Evolutionary conservation across 2,329 filamentous ascomycete species (phyloP).

Genomic region (Aspergillus oerlinghausenensis): DNA sequence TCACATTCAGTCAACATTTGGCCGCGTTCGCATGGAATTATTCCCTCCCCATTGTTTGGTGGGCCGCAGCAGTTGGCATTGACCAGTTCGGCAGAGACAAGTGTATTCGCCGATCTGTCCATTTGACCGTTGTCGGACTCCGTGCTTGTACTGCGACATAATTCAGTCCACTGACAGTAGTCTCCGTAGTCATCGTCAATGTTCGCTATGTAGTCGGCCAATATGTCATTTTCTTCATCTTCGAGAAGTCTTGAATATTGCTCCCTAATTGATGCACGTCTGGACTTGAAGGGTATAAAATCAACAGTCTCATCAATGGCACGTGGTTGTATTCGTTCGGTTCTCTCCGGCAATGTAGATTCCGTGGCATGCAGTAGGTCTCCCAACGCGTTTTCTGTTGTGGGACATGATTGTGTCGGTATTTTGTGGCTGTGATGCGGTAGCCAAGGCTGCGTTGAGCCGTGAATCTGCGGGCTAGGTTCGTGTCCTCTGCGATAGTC

Average conservation of each 20-base stretch:
- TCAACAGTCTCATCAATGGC: neutral
- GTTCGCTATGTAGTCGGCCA: constrained; percentile 40
- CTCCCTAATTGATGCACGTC: constrained; percentile 7
- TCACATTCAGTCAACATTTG: neutral
- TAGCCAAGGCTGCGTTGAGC: neutral
- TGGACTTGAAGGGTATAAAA: neutral
- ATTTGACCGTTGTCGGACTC: neutral
- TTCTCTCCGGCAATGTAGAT: neutral
- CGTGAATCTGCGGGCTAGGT: neutral
- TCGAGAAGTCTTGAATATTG: constrained; percentile 16
- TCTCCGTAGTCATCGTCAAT: constrained; percentile 29
- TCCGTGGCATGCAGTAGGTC: neutral
- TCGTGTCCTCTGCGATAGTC: neutral
- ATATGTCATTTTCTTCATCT: constrained; percentile 47
- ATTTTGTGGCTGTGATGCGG: neutral
- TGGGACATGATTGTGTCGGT: neutral
- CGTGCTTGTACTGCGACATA: constrained; percentile 36
- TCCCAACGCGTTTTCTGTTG: neutral
- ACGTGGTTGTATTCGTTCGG: neutral
- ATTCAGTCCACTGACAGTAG: constrained; percentile 8
- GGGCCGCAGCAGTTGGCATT: neutral
- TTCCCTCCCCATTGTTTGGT: neutral
- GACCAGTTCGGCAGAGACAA: neutral
- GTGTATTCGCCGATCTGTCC: neutral
- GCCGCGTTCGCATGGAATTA: neutral